These are phyloP conservation scores for Monosporozyma yasuniensis DNA, from an alignment of 805 yeast species.

Conservation along the genomic window DNA sequence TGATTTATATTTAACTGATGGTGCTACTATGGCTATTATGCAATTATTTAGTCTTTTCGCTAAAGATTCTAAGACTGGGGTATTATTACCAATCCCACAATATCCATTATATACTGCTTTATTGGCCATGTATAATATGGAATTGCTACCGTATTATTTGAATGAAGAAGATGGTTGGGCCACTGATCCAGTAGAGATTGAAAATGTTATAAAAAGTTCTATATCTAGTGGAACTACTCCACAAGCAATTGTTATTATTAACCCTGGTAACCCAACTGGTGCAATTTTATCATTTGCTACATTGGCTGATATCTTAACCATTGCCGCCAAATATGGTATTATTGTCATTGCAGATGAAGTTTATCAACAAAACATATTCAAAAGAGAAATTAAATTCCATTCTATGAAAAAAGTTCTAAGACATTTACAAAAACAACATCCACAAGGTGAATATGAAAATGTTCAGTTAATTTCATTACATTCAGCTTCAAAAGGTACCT, in stretches of 20 bases:
- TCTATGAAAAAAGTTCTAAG: constrained; percentile 76
- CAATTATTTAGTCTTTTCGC: constrained; percentile 65
- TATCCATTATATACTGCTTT: constrained; percentile 94
- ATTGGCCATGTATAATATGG: constrained; percentile 67
- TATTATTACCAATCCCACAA: constrained; percentile 93
- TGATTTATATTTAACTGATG: constrained; percentile 76
- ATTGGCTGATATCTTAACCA: constrained; percentile 58
- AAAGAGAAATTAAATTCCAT: constrained; percentile 53
- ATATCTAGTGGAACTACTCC: constrained; percentile 48
- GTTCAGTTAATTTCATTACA: constrained; percentile 89
- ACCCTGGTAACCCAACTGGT: constrained; percentile 98
- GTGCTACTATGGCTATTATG: constrained; percentile 89
- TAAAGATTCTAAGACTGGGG: constrained; percentile 56
- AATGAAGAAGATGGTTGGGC: constrained; percentile 80
- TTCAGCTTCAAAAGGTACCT: constrained; percentile 94
- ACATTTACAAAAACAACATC: constrained; percentile 45
- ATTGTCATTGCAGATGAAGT: constrained; percentile 95
- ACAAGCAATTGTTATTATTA: constrained; percentile 79
- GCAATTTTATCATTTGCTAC: constrained; percentile 56
- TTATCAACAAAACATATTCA: constrained; percentile 82
- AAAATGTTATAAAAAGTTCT: constrained; percentile 41
- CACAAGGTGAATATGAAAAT: constrained; percentile 43
- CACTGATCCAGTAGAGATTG: constrained; percentile 59
- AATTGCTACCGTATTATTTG: constrained; percentile 75
- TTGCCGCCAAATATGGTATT: constrained; percentile 81